Evolutionary conservation across 2,329 filamentous ascomycete genomes (phyloP), one percentile per base, ranked within the genome.

Genomic region (Colletotrichum caudatum): DNA sequence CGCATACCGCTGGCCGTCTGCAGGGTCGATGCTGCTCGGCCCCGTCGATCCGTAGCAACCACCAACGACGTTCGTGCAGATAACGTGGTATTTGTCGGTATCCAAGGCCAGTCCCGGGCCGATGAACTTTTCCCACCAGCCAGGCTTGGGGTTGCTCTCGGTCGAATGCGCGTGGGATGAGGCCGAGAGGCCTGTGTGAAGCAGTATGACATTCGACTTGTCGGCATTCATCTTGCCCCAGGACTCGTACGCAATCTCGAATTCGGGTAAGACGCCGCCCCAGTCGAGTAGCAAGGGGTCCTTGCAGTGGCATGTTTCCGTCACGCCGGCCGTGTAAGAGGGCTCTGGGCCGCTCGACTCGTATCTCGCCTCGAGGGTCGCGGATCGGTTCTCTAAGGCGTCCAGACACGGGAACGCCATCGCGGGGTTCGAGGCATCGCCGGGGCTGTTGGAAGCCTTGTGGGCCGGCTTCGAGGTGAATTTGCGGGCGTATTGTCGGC

Each of bases 51-150:
- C 96, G 81, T 96, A 98, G 82, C 96, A 99, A 7, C 96, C 94
- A 63, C 96, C 96, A 46, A 99, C 88, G 58, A 98, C 95, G 79
- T 99, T 99, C 12, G 96, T 98, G 83, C 96, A 99, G 73, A 99
- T 94, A 72, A 99, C 84, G 78, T 94, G 94, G 84, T 97, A 97
- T 79, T 94, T 95, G 81, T 95, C 84, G 1, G 96, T 99, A 80
- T 99, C 94, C 12, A 99, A 83, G 14, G 94, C 93, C 26, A 88
- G 88, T 0, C 93, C 94, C 0, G 95, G 93, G 0, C 96, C 96
- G 78, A 99, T 98, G 80, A 99, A 99, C 81, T 93, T 95, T 82
- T 99, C 96, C 96, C 96, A 99, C 96, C 96, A 99, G 4, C 96
- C 96, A 0, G 94, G 92, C 80, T 95, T 93, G 0, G 93, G 89